phyloP scores from a whole-genome alignment of 2,329 filamentous ascomycete genomes.

The Epichloe sp. region DNA sequence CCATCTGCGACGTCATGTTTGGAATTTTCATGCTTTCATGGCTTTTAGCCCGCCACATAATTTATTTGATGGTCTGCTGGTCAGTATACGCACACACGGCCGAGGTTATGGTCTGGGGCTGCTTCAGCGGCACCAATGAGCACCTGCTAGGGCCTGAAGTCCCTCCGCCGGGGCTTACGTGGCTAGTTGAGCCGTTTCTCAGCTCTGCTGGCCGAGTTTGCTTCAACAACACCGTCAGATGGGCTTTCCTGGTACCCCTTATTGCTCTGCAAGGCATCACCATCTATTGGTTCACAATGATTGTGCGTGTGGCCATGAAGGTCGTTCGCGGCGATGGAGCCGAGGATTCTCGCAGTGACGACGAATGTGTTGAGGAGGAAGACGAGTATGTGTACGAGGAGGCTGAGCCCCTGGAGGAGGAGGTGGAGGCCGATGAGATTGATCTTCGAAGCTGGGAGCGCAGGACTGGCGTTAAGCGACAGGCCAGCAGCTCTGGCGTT shows the following conservation, averaged over 20 bases:
- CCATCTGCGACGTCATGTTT: slow-evolving; percentile 70
- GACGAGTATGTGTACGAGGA: slow-evolving; percentile 41
- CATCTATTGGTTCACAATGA: slow-evolving; percentile 82
- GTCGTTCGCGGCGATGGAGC: slow-evolving; percentile 66
- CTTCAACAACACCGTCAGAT: slow-evolving; percentile 64
- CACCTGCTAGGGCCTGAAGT: slow-evolving; percentile 41
- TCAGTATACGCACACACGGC: slow-evolving; percentile 61
- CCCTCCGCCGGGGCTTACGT: slow-evolving; percentile 36
- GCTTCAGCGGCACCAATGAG: slow-evolving; percentile 50
- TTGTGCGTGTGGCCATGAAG: slow-evolving; percentile 66
- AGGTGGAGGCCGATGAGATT: slow-evolving; percentile 61
- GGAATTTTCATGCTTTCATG: slow-evolving; percentile 76
- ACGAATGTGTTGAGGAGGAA: slow-evolving; percentile 48
- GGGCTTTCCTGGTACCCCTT: slow-evolving; percentile 63
- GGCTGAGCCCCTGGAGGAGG: slow-evolving; percentile 51
- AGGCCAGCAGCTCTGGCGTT: slow-evolving; percentile 41
- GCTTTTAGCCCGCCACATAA: slow-evolving; percentile 69
- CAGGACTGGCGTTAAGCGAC: slow-evolving; percentile 40
- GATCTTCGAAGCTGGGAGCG: slow-evolving; percentile 53
- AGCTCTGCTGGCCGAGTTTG: slow-evolving; percentile 63
- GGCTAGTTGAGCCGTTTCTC: slow-evolving; percentile 62
- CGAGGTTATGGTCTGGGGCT: slow-evolving; percentile 49
- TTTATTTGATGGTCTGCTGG: slow-evolving; percentile 70
- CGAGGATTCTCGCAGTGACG: slow-evolving; percentile 79
- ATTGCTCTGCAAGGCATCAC: slow-evolving; percentile 68